Percentiles rank a stretch among this genome's conserved stretches.
Conservation (phyloP, 768 basidiomycete species). For the Hericium rajendrae region DNA sequence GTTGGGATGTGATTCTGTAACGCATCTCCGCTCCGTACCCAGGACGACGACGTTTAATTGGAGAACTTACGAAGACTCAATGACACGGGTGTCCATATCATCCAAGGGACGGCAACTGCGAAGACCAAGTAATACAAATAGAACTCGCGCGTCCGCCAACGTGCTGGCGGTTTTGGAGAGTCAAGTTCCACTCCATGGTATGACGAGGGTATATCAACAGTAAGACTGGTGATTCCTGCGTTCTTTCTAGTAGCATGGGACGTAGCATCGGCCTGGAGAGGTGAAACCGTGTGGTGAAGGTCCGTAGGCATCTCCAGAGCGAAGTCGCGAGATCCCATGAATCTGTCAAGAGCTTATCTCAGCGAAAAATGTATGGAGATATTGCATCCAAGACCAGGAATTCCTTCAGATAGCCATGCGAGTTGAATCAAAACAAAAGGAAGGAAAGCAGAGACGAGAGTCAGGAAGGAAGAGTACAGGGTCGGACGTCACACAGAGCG, state of each 20-base stretch:
- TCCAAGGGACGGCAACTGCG: slow-evolving; percentile 51
- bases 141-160: slow-evolving; percentile 83
- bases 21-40: neutral
- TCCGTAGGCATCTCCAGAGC: slow-evolving; percentile 23
- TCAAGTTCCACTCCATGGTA: slow-evolving; percentile 17
- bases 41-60: neutral
- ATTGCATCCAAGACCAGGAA: neutral
- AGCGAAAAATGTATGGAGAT: too few species aligned
- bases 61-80: slow-evolving; percentile 62
- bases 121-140: slow-evolving; percentile 59
- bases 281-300: slow-evolving; percentile 9
- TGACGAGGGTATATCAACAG: slow-evolving; percentile 44
- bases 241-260: slow-evolving; percentile 3
- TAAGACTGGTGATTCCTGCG: slow-evolving; percentile 35
- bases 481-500: neutral
- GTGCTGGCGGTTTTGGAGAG: slow-evolving; percentile 29
- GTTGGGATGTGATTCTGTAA: slow-evolving; percentile 64
- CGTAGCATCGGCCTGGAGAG: slow-evolving; percentile 1
- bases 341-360: neutral
- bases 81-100: slow-evolving; percentile 67
- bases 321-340: slow-evolving; percentile 16
- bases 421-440: neutral
- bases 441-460: neutral
- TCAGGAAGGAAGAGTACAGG: neutral
- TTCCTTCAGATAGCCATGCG: neutral